Conservation (phyloP, 2,329 filamentous ascomycete species). For the Colletotrichum sp. region DNA sequence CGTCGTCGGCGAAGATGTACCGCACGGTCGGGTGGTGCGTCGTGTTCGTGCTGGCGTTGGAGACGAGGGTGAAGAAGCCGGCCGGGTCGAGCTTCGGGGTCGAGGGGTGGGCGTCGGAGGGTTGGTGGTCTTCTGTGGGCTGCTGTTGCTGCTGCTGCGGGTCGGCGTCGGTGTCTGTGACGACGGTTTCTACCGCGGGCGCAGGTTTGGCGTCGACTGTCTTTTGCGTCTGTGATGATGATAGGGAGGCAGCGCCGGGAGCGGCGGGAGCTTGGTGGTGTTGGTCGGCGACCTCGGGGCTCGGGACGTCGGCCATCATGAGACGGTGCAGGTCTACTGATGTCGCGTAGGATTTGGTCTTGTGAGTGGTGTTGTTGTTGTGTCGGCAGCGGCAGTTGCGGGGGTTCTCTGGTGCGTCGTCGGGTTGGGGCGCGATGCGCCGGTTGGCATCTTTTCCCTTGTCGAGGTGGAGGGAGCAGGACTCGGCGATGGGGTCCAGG, state of each 20-base stretch:
- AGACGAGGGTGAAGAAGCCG: slow-evolving; percentile 78
- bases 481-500: slow-evolving; percentile 10
- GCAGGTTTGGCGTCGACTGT: neutral
- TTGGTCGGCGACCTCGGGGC: neutral
- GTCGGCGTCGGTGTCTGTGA: neutral
- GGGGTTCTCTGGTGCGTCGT: neutral
- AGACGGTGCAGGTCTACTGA: neutral
- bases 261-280: neutral
- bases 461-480: neutral
- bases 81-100: slow-evolving; percentile 17
- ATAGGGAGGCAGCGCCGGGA: neutral
- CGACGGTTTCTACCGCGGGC: neutral
- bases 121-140: neutral
- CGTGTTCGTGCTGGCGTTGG: slow-evolving; percentile 74
- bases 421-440: neutral
- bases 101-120: neutral
- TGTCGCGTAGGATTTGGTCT: neutral
- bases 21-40: slow-evolving; percentile 86
- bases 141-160: neutral
- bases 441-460: slow-evolving; percentile 14
- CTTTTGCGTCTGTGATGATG: slow-evolving; percentile 8
- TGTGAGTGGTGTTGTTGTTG: accelerated
- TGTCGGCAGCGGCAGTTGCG: neutral
- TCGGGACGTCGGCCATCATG: slow-evolving; percentile 17
- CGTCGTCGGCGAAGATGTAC: slow-evolving; percentile 94